These are phyloP conservation scores for Tylopilus rubrobrunneus DNA, from an alignment of 768 basidiomycete species.

Conservation along the genomic window DNA sequence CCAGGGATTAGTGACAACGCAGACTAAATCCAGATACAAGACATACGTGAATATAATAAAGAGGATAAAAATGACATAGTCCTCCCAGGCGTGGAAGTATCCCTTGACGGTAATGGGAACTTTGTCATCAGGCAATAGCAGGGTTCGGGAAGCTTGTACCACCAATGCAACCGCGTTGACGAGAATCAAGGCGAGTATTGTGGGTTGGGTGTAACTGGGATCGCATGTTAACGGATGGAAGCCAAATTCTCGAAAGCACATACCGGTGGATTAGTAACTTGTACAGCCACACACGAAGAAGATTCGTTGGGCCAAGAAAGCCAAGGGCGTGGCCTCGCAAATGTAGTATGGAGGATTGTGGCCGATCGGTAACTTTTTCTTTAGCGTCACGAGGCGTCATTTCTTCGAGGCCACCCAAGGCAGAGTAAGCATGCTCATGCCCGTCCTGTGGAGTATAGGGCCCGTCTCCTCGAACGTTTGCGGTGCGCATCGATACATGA, in stretches of 20 bases:
- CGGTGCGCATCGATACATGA: slow-evolving; percentile 71
- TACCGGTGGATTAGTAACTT: slow-evolving; percentile 66
- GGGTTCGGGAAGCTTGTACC: slow-evolving; percentile 65
- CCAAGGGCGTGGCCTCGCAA: slow-evolving; percentile 79
- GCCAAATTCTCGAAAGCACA: slow-evolving; percentile 28
- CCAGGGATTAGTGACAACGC: slow-evolving; percentile 1
- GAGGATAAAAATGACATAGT: slow-evolving; percentile 73
- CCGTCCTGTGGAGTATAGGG: slow-evolving; percentile 53
- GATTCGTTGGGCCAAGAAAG: slow-evolving; percentile 65
- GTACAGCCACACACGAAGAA: slow-evolving; percentile 59
- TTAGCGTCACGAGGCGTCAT: no score
- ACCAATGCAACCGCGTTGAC: slow-evolving; percentile 78
- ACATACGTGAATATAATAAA: slow-evolving; percentile 81
- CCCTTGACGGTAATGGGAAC: slow-evolving; percentile 50
- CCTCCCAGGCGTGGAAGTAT: slow-evolving; percentile 89
- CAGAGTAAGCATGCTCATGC: slow-evolving; percentile 31
- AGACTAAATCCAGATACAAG: slow-evolving; percentile 23
- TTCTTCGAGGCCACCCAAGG: no score
- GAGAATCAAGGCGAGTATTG: slow-evolving; percentile 82
- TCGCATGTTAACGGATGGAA: background rate
- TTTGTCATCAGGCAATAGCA: slow-evolving; percentile 46
- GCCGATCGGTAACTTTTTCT: no score
- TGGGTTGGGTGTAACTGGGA: slow-evolving; percentile 86
- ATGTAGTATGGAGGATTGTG: slow-evolving; percentile 39
- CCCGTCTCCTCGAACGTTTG: slow-evolving; percentile 65